Evolutionary conservation across 805 yeast genomes (phyloP).

Genomic region (Tetrapisispora iriomotensis): DNA sequence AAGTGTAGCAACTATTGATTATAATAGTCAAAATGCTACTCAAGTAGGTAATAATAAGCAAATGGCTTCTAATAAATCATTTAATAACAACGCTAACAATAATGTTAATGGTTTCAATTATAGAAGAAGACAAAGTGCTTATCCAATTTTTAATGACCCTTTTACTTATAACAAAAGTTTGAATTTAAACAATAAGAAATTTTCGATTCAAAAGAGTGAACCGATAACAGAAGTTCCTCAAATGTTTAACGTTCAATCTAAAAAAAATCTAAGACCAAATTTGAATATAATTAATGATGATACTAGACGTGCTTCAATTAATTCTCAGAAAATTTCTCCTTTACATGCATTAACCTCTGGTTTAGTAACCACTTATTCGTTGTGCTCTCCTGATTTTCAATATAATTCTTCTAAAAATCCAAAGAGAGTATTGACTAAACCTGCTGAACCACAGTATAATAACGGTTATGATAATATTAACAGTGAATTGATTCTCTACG

Average conservation of each 20-base stretch:
- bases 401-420: conserved; percentile 84
- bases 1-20: conserved; percentile 27
- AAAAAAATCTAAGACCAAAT: conserved; percentile 51
- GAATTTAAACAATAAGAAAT: conserved; percentile 3
- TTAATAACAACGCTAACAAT: not conserved
- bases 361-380: conserved; percentile 66
- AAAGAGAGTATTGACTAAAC: conserved; percentile 83
- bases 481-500: conserved; percentile 84
- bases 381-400: conserved; percentile 77
- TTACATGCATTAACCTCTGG: conserved; percentile 68
- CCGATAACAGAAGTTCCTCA: conserved; percentile 35
- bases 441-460: conserved; percentile 70
- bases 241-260: conserved; percentile 34
- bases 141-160: conserved; percentile 14
- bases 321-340: conserved; percentile 64
- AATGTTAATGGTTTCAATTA: conserved; percentile 3
- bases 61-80: no score
- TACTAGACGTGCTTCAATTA: conserved; percentile 58
- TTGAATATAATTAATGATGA: conserved; percentile 49
- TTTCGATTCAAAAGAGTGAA: not conserved
- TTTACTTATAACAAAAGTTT: conserved; percentile 7
- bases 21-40: no score
- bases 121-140: conserved; percentile 23
- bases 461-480: conserved; percentile 84
- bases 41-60: no score